Percentiles rank a stretch among this genome's conserved stretches.
Conservation (phyloP, 129 eudicot genomes). For the Flaveria bidentis region DNA sequence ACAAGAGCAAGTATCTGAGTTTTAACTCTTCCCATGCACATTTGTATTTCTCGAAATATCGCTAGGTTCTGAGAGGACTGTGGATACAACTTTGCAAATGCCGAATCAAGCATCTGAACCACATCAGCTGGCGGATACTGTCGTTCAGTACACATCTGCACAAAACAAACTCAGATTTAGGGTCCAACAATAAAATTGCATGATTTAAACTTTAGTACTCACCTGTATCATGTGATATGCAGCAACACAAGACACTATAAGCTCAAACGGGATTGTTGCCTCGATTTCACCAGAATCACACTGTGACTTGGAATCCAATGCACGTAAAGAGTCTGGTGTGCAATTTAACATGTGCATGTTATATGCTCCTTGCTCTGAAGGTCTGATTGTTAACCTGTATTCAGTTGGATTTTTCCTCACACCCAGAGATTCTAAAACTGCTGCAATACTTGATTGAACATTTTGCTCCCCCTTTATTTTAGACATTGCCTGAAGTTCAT, state of each 20-base stretch:
- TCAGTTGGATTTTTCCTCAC: conserved; percentile 25
- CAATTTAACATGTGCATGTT: conserved; percentile 26
- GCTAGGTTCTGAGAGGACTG: conserved; percentile 50
- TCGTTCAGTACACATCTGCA: conserved; percentile 64
- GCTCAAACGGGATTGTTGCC: conserved; percentile 46
- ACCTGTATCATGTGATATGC: conserved; percentile 62
- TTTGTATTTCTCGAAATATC: conserved; percentile 56
- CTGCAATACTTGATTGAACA: conserved; percentile 45
- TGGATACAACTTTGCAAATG: conserved; percentile 53
- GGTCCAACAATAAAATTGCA: background rate
- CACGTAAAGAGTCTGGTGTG: conserved; percentile 16
- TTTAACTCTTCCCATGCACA: conserved; percentile 64
- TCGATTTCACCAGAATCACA: conserved; percentile 27
- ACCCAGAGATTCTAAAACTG: conserved; percentile 41
- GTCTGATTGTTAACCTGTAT: conserved; percentile 29
- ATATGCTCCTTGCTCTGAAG: conserved; percentile 23
- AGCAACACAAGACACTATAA: conserved; percentile 58
- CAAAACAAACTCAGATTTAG: conserved; percentile 4
- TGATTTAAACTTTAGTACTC: conserved; percentile 3
- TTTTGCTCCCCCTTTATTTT: conserved; percentile 49
- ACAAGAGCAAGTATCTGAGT: conserved; percentile 62
- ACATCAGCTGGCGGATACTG: conserved; percentile 66
- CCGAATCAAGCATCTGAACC: conserved; percentile 61
- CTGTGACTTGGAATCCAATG: conserved; percentile 24
- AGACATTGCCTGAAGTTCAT: conserved; percentile 47